These are phyloP conservation scores for Spathaspora sp. DNA, from an alignment of 805 yeast species.

Conservation along the genomic window DNA sequence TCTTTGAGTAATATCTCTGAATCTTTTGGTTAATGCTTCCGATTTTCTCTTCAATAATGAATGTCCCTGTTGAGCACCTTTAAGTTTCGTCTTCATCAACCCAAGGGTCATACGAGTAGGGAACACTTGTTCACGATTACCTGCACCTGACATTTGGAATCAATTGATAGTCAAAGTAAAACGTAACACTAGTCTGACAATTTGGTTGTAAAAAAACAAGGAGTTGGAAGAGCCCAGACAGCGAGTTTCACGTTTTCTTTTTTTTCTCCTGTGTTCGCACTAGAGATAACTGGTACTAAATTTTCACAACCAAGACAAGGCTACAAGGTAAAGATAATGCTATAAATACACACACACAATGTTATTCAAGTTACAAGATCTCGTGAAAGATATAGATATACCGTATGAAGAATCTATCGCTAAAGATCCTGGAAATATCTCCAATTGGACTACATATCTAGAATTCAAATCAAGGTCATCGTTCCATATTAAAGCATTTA, in stretches of 20 bases:
- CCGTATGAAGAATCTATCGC: conserved; percentile 32
- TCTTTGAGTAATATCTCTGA: conserved; percentile 90
- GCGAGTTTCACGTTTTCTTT: background rate
- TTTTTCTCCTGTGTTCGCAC: background rate
- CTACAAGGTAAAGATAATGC: too few species aligned
- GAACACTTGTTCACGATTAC: conserved; percentile 90
- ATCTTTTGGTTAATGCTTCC: conserved; percentile 93
- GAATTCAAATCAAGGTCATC: conserved; percentile 23
- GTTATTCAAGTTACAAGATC: conserved; percentile 8
- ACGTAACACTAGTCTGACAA: background rate
- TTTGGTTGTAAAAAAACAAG: background rate
- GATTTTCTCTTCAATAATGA: conserved; percentile 90
- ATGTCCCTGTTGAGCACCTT: conserved; percentile 97
- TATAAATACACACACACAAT: background rate
- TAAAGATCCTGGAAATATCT: conserved; percentile 28
- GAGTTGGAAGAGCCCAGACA: background rate
- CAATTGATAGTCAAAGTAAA: background rate
- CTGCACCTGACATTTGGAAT: conserved; percentile 59
- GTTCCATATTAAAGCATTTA: conserved; percentile 37
- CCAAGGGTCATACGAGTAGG: conserved; percentile 98
- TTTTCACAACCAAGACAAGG: background rate
- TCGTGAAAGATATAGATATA: conserved; percentile 23
- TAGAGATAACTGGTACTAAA: background rate
- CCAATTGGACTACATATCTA: conserved; percentile 46
- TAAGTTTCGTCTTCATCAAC: conserved; percentile 89